Percentiles rank a stretch among this genome's conserved stretches.
These are phyloP conservation scores for Comarum palustre DNA, from an alignment of 306 rosid genomes.

Conservation along the genomic window DNA sequence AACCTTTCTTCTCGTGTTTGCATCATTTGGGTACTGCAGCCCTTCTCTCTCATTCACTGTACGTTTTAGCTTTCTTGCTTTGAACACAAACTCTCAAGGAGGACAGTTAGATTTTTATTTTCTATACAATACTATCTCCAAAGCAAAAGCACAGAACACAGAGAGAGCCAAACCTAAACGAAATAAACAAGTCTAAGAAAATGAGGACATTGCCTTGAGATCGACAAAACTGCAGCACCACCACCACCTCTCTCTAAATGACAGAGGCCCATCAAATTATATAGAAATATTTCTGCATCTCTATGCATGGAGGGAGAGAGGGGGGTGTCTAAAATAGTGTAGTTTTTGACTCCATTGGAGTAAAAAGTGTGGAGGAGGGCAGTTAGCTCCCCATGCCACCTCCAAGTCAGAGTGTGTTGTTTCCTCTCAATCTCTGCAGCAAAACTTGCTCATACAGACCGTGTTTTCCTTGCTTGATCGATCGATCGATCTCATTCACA, in stretches of 20 bases:
- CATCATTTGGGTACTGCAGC: conserved; percentile 40
- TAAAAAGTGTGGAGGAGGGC: conserved; percentile 4
- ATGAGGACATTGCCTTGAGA: conserved; percentile 42
- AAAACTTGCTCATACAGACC: neutral
- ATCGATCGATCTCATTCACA: neutral
- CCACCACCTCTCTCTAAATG: conserved; percentile 12
- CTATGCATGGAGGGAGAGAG: neutral
- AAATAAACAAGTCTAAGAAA: conserved; percentile 11
- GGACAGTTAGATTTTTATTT: neutral
- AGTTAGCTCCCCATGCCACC: conserved; percentile 11
- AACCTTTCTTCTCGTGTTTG: conserved; percentile 52
- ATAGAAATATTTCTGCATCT: neutral
- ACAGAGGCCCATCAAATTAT: conserved; percentile 16
- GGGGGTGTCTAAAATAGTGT: conserved; percentile 1
- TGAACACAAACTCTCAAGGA: conserved; percentile 41
- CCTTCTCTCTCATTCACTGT: conserved; percentile 12
- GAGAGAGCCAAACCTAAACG: neutral
- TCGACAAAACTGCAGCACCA: conserved; percentile 38
- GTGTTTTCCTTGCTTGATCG: no score
- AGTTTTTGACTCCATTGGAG: conserved; percentile 19
- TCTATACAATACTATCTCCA: conserved; percentile 14
- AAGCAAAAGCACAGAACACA: conserved; percentile 15
- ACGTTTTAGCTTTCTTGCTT: conserved; percentile 37
- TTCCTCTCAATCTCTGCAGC: conserved; percentile 7
- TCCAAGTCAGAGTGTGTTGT: conserved; percentile 20